Evolutionary conservation across 768 basidiomycete species (phyloP).

Genomic region (Pisolithus albus): DNA sequence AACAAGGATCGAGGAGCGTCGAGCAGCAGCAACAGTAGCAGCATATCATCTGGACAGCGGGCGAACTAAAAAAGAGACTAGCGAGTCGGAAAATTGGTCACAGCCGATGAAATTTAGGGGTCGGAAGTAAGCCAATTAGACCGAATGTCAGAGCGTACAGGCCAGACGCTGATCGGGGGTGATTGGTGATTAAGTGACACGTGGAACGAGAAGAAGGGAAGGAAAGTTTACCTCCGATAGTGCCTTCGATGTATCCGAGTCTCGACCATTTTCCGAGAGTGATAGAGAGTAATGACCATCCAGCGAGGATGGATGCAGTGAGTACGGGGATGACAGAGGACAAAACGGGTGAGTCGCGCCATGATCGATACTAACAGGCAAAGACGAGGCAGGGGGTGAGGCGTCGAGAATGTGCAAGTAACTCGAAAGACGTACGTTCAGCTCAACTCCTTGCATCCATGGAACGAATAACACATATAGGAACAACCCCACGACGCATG

Average conservation of each 20-base stretch:
- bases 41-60: not conserved
- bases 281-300: conserved; percentile 57
- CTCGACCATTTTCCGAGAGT: conserved; percentile 63
- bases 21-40: not conserved
- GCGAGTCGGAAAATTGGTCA: conserved; percentile 6
- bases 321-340: conserved; percentile 65
- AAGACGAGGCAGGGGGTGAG: not conserved
- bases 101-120: conserved; percentile 46
- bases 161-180: conserved; percentile 46
- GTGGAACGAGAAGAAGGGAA: not conserved
- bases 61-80: not conserved
- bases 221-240: conserved; percentile 49
- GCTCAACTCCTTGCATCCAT: conserved; percentile 59
- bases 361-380: conserved; percentile 53
- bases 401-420: not conserved
- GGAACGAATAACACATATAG: conserved; percentile 64
- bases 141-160: conserved; percentile 68
- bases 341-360: conserved; percentile 64
- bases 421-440: conserved; percentile 47
- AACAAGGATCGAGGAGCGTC: not conserved
- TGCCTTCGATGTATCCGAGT: conserved; percentile 57
- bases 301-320: conserved; percentile 61
- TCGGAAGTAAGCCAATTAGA: conserved; percentile 65
- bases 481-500: conserved; percentile 62
- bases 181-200: conserved; percentile 5